Base-by-base conservation (phyloP, 495 filamentous ascomycete genomes). In the Geoglossum glabrum region DNA sequence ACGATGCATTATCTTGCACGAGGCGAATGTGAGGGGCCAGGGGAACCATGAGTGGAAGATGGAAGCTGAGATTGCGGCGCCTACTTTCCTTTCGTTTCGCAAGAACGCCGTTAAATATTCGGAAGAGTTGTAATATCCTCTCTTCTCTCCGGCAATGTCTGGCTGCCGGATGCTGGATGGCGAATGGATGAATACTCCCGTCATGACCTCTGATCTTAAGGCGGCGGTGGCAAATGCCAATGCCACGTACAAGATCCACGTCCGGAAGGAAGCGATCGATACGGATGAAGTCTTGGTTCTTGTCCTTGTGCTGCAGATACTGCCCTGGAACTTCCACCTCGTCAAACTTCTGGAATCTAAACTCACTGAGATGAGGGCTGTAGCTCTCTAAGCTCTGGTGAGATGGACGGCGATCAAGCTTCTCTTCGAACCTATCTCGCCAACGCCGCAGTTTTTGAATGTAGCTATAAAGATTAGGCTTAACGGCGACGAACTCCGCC, bases 301-400 rank as follows among this genome's bases (percentile, higher is more conserved):
- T 97, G 66, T 99, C 93, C 65, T 88, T 89, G 68, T 94, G 93
- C 62, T 90, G 79, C 50, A 99, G 74, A 66, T 99, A 99, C 68
- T 99, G 93, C 1, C 93, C 93, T 0, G 93, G 93, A 47, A 99
- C 81, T 70, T 99, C 93, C 46, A 99, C 90, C 61, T 97, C 93
- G 67, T 99, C 93, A 62, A 97, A 95, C 66, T 95, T 96, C 65
- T 88, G 82, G 73, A 95, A 97, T 50, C 86, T 77, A 73, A 97
- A 97, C 66, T 97, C 93, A 71, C 87, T 95, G 49, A 99, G 79
- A 63, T 92, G 85, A 23, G 84, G 84, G 27, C 87, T 93, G 66
- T 83, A 92, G 30, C 68, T 72, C 67, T 97, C 93, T 19, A 99
- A 73, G 59, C 74, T 76, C 51, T 86, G 78, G 13, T 74, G 75